Base-by-base conservation (phyloP, 352 stramenopile genomes). In the Halophytophthora polymorphica region DNA sequence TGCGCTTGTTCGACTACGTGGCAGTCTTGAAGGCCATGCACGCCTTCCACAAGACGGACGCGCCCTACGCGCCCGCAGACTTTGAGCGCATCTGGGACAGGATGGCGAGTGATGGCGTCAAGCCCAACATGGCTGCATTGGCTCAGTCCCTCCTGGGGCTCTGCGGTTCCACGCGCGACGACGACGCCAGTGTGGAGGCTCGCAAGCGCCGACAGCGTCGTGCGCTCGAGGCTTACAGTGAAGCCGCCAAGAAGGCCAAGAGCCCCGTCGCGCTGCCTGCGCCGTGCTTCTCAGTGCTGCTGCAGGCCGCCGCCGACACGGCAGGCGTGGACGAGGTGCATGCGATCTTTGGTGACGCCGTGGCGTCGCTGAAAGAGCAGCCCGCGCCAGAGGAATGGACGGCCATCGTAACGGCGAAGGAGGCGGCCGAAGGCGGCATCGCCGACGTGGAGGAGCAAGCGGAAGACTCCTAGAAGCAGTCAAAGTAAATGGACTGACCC, bases 71-170 rank as follows among this genome's bases (percentile, higher is more conserved):
- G 19, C 58, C 38, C 0, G 45, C 62, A 15, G 70, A 77, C 18
- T 76, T 84, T 38, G 66, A 69, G 15, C 17, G 39, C 22, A 49
- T 88, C 12, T 80, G 69, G 52, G 42, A 73, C 17, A 65, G 75
- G 21, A 86, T 88, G 64, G 29, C 17, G 2, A 43, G 51, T 28
- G 69, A 68, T 18, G 61, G 40, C 12, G 55, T 86, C 25, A 19
- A 28, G 6, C 57, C 75, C 1, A 81, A 51, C n/a, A 77, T 71
- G 29, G 40, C 59, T 7, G 38, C 64, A 12, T 36, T 79, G 40
- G 70, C 61, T 12, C 18, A 80, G 35, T 45, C 64, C 19, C 65
- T 61, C 44, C 56, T 70, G 19, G 37, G 46, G 11, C 44, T 83
- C 14, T 70, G 56, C 19, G 34, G 10, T 11, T 50, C 65, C 2